Conservation (phyloP, 352 stramenopile genomes). For the Phytophthora constricta region DNA sequence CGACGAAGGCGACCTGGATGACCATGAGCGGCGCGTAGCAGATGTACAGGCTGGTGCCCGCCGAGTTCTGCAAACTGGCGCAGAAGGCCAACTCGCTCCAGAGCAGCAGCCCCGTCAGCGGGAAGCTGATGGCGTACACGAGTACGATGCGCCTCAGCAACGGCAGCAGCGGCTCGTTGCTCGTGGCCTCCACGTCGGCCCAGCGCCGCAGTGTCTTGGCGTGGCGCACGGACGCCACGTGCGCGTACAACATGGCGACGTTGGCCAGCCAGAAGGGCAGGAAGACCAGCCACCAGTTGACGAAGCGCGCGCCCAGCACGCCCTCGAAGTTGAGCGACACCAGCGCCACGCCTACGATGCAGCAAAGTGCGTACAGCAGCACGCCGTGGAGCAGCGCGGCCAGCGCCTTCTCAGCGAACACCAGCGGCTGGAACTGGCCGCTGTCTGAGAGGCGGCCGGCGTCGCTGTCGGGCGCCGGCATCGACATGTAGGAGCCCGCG, state of each 20-base stretch:
- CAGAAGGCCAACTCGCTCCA: slow-evolving; percentile 88
- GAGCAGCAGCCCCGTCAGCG: slow-evolving; percentile 71
- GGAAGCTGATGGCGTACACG: slow-evolving; percentile 77
- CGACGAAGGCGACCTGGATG: slow-evolving; percentile 82
- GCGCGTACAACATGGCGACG: slow-evolving; percentile 57
- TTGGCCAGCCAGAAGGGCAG: slow-evolving; percentile 85
- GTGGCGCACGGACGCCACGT: slow-evolving; percentile 67
- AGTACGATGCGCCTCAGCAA: slow-evolving; percentile 78
- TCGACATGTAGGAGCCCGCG: slow-evolving; percentile 80
- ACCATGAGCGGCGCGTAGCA: slow-evolving; percentile 83
- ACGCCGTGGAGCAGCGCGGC: slow-evolving; percentile 76
- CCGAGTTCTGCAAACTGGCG: slow-evolving; percentile 60
- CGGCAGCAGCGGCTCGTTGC: slow-evolving; percentile 81
- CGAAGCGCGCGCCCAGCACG: slow-evolving; percentile 50
- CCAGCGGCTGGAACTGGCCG: slow-evolving; percentile 74
- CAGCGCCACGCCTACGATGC: slow-evolving; percentile 68
- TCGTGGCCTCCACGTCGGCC: slow-evolving; percentile 83
- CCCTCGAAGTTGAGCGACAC: slow-evolving; percentile 84
- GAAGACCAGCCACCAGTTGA: slow-evolving; percentile 88
- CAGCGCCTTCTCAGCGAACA: slow-evolving; percentile 81
- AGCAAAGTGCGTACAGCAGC: slow-evolving; percentile 80
- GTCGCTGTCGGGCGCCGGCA: slow-evolving; percentile 43
- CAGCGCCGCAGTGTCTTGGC: slow-evolving; percentile 72
- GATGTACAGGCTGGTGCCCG: slow-evolving; percentile 74
- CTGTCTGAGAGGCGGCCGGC: slow-evolving; percentile 35